Evolutionary conservation across 2,329 filamentous ascomycete species (phyloP).

Genomic region (Sporothrix pseudoabietina): DNA sequence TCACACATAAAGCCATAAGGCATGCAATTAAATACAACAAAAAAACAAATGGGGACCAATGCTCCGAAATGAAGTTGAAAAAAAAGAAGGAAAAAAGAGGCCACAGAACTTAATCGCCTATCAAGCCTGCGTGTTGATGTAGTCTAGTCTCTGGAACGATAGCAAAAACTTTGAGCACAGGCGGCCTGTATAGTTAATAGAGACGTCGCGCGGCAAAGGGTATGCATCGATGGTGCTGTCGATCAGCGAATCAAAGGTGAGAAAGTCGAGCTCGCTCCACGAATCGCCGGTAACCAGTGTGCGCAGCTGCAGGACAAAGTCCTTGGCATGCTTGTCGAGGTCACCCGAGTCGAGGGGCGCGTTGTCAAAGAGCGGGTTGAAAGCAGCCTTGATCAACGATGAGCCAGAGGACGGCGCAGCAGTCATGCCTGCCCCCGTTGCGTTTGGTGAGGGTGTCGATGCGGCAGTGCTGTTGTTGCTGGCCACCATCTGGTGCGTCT

Average conservation of each 20-base stretch:
- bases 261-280: slow-evolving; percentile 39
- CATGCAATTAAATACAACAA: not conserved
- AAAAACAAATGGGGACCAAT: not conserved
- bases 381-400: slow-evolving; percentile 42
- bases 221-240: slow-evolving; percentile 15
- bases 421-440: not conserved
- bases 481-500: slow-evolving; percentile 56
- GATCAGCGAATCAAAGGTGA: slow-evolving; percentile 15
- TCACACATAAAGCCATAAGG: not conserved
- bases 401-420: not conserved
- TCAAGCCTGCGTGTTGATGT: slow-evolving; percentile 30
- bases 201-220: slow-evolving; percentile 44
- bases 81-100: not conserved
- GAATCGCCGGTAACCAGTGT: slow-evolving; percentile 46
- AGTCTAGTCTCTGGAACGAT: slow-evolving; percentile 47
- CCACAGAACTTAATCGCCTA: not conserved
- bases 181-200: slow-evolving; percentile 56
- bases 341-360: slow-evolving; percentile 48
- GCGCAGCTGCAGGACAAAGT: slow-evolving; percentile 51
- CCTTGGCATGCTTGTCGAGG: slow-evolving; percentile 50
- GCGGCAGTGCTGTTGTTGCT: slow-evolving; percentile 41
- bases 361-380: slow-evolving; percentile 58
- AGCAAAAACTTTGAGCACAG: slow-evolving; percentile 58
- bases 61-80: too few species aligned
- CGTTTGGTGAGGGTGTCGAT: slow-evolving; percentile 17